Percentiles rank a stretch among this genome's conserved stretches.
Conservation (phyloP, 73 alveolate species). For the Paramecium sexaurelia region DNA sequence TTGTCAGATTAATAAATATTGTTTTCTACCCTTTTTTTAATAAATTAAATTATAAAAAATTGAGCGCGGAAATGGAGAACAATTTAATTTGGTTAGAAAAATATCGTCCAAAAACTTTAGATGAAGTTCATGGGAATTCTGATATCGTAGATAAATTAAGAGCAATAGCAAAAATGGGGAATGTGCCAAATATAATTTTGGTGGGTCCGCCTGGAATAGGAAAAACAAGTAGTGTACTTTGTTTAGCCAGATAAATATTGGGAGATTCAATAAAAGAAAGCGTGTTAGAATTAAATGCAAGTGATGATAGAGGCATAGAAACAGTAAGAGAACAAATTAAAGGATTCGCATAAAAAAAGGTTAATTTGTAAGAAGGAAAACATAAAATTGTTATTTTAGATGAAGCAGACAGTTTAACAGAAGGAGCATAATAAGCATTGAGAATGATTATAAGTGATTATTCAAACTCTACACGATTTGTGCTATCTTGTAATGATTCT, state of each 20-base stretch:
- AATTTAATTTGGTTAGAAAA: constrained; percentile 61
- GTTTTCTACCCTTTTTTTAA: not conserved
- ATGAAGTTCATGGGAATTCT: constrained; percentile 96
- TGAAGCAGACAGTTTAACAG: constrained; percentile 99
- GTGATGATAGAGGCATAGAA: constrained; percentile 96
- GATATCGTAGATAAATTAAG: constrained; percentile 90
- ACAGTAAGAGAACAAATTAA: constrained; percentile 98
- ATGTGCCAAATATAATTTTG: constrained; percentile 95
- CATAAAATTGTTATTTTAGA: constrained; percentile 98
- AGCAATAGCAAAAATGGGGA: constrained; percentile 95
- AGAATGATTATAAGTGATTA: constrained; percentile 93
- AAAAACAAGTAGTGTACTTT: constrained; percentile 96
- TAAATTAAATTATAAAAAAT: constrained; percentile 68
- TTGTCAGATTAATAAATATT: not conserved
- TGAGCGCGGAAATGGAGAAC: not conserved
- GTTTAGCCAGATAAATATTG: constrained; percentile 95
- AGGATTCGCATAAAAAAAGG: constrained; percentile 98
- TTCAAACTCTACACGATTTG: constrained; percentile 94
- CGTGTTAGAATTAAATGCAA: constrained; percentile 91
- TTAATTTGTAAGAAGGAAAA: constrained; percentile 93
- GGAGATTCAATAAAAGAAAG: constrained; percentile 90
- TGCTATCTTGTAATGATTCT: constrained; percentile 98
- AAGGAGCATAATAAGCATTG: constrained; percentile 97
- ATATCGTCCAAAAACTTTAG: constrained; percentile 91
- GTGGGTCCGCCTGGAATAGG: constrained; percentile 99